Conservation (phyloP, 345 rosid genomes). For the Citrus reticulata region DNA sequence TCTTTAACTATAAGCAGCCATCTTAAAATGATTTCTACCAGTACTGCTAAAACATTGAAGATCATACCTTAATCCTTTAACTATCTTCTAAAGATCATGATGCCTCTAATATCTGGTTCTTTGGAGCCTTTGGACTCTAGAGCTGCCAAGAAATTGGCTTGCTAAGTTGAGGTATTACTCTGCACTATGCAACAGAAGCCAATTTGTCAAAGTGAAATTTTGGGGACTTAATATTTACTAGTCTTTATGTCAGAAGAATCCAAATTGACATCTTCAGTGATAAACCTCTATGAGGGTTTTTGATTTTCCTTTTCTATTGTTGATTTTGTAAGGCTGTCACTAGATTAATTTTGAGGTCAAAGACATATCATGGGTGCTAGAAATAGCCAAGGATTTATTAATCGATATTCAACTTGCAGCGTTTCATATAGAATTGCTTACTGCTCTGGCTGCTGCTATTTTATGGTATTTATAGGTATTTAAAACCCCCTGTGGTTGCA, state of each 20-base stretch:
- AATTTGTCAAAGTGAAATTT: not conserved
- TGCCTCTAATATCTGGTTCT: not conserved
- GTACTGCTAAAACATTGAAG: not conserved
- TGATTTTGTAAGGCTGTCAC: not conserved
- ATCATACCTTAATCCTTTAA: not conserved
- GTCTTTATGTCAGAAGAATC: not conserved
- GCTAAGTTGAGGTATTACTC: not conserved
- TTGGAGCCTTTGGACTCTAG: not conserved
- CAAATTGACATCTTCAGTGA: not conserved
- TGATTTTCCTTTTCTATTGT: not conserved
- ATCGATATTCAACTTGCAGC: not conserved
- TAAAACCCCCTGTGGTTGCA: not conserved
- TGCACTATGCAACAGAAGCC: not conserved
- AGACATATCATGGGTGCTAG: not conserved
- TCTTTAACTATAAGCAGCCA: not conserved
- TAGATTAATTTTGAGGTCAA: not conserved
- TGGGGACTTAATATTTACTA: not conserved
- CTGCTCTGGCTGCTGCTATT: not conserved
- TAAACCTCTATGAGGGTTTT: not conserved
- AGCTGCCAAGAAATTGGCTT: not conserved
- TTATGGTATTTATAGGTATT: not conserved
- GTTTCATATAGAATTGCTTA: not conserved
- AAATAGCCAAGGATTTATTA: not conserved
- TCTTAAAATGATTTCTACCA: not conserved
- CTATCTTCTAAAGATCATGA: not conserved